Conservation (phyloP, 257 asterid genomes). For the Cinchona pubescens region DNA sequence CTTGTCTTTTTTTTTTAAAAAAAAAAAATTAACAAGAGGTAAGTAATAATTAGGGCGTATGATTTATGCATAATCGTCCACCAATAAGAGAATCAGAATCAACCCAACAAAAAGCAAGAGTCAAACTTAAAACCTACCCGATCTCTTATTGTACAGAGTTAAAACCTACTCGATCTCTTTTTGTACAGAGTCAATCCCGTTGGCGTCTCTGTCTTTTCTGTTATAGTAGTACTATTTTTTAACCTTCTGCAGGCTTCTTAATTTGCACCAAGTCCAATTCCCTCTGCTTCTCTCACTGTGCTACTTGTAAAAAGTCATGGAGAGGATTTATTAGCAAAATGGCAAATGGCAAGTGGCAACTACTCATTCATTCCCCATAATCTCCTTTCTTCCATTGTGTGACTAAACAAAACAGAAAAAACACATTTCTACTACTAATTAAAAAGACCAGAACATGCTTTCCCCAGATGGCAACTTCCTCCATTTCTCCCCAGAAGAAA, state of each 20-base stretch:
- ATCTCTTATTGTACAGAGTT: too few relatives aligned
- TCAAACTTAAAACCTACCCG: too few relatives aligned
- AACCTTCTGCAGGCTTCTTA: background rate
- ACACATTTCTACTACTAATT: background rate
- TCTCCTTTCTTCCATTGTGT: background rate
- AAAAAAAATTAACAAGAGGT: too few relatives aligned
- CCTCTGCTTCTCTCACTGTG: background rate
- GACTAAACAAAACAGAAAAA: background rate
- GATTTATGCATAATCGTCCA: too few relatives aligned
- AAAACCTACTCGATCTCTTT: too few relatives aligned
- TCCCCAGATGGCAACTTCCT: conserved; percentile 49
- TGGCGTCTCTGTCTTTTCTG: background rate
- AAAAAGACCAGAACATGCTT: conserved; percentile 14
- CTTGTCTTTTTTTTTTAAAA: too few relatives aligned
- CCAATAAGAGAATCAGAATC: too few relatives aligned
- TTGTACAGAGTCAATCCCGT: too few relatives aligned
- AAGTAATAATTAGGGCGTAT: too few relatives aligned
- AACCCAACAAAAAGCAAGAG: too few relatives aligned
- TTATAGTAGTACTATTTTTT: too few relatives aligned
- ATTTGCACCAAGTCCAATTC: background rate
- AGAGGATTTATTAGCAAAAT: background rate
- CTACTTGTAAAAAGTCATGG: background rate
- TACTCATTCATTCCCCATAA: background rate
- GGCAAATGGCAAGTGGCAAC: conserved; percentile 4
- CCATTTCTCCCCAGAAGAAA: conserved; percentile 26